Evolutionary conservation across 495 filamentous ascomycete species (phyloP).

Genomic region (Penicillium samsonianum): DNA sequence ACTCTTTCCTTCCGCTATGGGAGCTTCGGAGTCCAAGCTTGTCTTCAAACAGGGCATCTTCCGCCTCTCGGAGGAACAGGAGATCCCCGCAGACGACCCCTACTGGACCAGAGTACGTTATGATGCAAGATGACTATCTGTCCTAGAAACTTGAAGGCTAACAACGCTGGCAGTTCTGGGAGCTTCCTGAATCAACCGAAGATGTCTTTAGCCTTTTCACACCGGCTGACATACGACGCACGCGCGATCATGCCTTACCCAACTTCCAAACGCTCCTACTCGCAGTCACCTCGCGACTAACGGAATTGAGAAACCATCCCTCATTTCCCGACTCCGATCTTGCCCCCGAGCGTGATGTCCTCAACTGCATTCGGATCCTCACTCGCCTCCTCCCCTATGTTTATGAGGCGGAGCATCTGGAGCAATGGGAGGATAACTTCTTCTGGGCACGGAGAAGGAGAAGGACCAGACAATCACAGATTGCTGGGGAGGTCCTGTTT

Average conservation of each 20-base stretch:
- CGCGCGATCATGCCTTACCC: constrained; percentile 78
- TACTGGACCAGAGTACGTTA: constrained; percentile 84
- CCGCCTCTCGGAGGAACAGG: constrained; percentile 83
- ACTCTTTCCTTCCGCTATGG: constrained; percentile 61
- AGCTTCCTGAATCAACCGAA: constrained; percentile 92
- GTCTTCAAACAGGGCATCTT: constrained; percentile 99
- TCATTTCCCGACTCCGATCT: constrained; percentile 87
- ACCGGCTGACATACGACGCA: constrained; percentile 87
- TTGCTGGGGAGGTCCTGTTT: constrained; percentile 76
- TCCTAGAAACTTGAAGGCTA: constrained; percentile 5
- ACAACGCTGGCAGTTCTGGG: constrained; percentile 74
- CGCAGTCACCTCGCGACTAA: constrained; percentile 77
- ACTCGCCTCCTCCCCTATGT: constrained; percentile 91
- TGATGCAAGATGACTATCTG: neutral
- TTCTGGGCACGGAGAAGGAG: constrained; percentile 83
- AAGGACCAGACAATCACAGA: constrained; percentile 51
- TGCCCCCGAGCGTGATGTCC: constrained; percentile 84
- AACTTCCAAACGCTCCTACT: constrained; percentile 92
- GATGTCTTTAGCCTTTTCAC: constrained; percentile 98
- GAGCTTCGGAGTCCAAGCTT: constrained; percentile 98
- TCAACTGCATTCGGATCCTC: constrained; percentile 92
- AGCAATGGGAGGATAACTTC: constrained; percentile 87
- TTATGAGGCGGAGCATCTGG: constrained; percentile 86
- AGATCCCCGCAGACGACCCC: constrained; percentile 83
- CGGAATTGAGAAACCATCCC: constrained; percentile 78